Percentiles rank a stretch among this genome's conserved stretches.
Conservation (phyloP, 2,329 filamentous ascomycete species). For the Ophiocordyceps camponoti-floridani region DNA sequence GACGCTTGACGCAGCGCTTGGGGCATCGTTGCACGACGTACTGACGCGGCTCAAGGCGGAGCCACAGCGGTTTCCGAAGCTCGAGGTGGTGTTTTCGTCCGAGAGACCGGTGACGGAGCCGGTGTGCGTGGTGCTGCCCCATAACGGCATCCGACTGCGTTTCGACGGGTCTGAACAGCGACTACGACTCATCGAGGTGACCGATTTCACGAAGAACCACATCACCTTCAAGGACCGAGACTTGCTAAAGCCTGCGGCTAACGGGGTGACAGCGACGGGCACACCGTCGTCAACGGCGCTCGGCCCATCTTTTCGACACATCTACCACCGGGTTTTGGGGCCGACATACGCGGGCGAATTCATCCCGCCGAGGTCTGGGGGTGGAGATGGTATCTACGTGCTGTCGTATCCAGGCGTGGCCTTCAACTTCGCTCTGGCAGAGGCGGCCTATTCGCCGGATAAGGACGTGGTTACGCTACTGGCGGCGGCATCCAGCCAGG, state of each 20-base stretch:
- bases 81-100: conserved; percentile 71
- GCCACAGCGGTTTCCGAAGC: conserved; percentile 61
- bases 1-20: conserved; percentile 57
- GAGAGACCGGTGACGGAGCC: conserved; percentile 56
- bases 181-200: conserved; percentile 73
- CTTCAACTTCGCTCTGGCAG: conserved; percentile 70
- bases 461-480: conserved; percentile 77
- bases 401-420: conserved; percentile 89
- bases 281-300: conserved; percentile 4
- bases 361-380: conserved; percentile 41
- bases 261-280: conserved; percentile 14
- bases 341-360: conserved; percentile 92
- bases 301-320: conserved; percentile 68
- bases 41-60: conserved; percentile 78
- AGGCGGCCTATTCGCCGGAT: conserved; percentile 53
- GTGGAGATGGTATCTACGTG: conserved; percentile 58
- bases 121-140: conserved; percentile 56
- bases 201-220: conserved; percentile 73
- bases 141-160: conserved; percentile 74
- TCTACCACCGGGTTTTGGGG: conserved; percentile 86
- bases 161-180: conserved; percentile 92
- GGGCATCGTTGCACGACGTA: conserved; percentile 80
- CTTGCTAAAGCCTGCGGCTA: conserved; percentile 44
- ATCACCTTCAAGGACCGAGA: conserved; percentile 69
- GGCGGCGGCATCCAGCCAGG: conserved; percentile 57